A percentile compares a stretch with the other conserved stretches of the same genome.
phyloP scores from a whole-genome alignment of 345 rosid species.

The Chamaenerion angustifolium region DNA sequence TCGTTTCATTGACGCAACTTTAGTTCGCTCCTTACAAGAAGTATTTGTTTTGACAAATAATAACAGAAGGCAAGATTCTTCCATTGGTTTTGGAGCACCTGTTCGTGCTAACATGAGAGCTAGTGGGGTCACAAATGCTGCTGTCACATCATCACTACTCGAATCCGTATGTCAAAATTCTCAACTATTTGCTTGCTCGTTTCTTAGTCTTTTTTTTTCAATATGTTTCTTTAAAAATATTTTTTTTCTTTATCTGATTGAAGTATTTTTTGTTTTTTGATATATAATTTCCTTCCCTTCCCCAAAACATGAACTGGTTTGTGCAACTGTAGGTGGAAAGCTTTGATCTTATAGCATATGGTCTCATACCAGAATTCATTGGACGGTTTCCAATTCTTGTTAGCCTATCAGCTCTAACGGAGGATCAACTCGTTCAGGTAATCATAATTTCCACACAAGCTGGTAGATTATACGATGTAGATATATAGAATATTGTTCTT shows the following conservation, averaged over 20 bases:
- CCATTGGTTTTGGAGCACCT: constrained; percentile 98
- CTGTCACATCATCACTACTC: constrained; percentile 71
- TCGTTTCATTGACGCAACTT: neutral
- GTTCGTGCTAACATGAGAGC: constrained; percentile 91
- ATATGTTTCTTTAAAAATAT: too few species aligned
- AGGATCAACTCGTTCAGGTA: constrained; percentile 87
- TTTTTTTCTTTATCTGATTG: neutral
- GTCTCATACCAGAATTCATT: constrained; percentile 94
- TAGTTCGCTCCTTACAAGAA: neutral
- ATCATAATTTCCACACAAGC: neutral
- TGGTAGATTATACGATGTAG: too few species aligned
- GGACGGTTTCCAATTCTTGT: constrained; percentile 91
- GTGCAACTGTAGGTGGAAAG: constrained; percentile 64
- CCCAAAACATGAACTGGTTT: neutral
- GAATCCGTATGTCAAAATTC: constrained; percentile 47
- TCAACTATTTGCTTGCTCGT: neutral
- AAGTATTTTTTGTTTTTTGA: neutral
- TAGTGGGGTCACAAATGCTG: constrained; percentile 51
- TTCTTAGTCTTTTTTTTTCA: too few species aligned
- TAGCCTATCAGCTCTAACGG: constrained; percentile 79
- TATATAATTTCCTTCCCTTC: neutral
- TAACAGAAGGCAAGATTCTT: constrained; percentile 79
- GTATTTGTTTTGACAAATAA: constrained; percentile 10
- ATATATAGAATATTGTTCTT: too few species aligned
- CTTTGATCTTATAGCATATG: constrained; percentile 81